Conservation (phyloP, 2,329 filamentous ascomycete genomes). For the Alternaria solani region DNA sequence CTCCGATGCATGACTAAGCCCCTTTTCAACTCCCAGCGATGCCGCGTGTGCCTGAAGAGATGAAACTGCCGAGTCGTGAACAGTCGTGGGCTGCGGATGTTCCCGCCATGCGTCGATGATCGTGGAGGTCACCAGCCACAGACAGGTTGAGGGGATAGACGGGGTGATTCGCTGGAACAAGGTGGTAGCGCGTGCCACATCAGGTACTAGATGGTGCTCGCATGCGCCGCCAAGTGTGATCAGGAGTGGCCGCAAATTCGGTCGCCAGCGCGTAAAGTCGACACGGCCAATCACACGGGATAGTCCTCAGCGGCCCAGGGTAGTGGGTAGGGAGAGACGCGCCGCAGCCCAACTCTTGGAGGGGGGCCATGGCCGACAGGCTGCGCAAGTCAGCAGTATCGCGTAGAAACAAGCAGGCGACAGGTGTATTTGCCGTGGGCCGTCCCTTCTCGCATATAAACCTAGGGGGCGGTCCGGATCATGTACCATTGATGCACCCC, state of each 20-base stretch:
- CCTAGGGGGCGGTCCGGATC: constrained; percentile 13
- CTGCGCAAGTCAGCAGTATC: constrained; percentile 40
- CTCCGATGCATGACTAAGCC: background rate
- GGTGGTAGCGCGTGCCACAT: constrained; percentile 21
- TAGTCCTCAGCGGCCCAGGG: constrained; percentile 28
- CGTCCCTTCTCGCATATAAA: constrained; percentile 16
- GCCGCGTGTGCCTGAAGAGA: background rate
- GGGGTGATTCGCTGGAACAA: constrained; percentile 3
- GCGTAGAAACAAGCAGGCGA: constrained; percentile 21
- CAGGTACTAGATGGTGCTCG: constrained; percentile 26
- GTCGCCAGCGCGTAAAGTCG: constrained; percentile 43
- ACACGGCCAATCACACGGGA: constrained; percentile 33
- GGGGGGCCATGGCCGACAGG: constrained; percentile 25
- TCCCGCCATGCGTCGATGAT: constrained; percentile 10
- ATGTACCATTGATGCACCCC: constrained; percentile 15
- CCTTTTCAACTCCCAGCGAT: background rate
- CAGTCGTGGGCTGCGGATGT: background rate
- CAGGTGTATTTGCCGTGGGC: constrained; percentile 20
- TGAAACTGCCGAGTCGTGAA: background rate
- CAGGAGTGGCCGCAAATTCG: constrained; percentile 33
- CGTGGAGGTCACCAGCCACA: constrained; percentile 12
- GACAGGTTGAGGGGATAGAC: background rate
- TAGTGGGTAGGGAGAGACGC: constrained; percentile 25
- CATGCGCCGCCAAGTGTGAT: constrained; percentile 48
- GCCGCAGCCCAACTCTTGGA: constrained; percentile 34